Conservation (phyloP, 305 asterid species). For the Fraxinus baroniana region DNA sequence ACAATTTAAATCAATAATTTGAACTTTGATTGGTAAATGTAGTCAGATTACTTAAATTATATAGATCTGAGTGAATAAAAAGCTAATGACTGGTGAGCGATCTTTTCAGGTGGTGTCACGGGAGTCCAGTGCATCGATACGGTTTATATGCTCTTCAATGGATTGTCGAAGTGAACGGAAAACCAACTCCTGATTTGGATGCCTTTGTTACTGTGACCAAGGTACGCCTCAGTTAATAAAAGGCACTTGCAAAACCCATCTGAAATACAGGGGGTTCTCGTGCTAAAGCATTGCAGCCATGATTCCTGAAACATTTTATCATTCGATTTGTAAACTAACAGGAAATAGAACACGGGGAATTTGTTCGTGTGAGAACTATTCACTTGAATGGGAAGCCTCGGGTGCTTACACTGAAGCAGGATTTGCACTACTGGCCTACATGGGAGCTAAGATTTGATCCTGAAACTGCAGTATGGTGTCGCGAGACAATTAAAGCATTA, state of each 20-base stretch:
- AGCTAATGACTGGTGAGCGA: not conserved
- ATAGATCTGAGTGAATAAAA: conserved; percentile 1
- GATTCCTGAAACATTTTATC: not conserved
- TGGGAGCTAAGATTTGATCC: conserved; percentile 95
- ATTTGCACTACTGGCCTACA: conserved; percentile 97
- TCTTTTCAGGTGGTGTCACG: conserved; percentile 89
- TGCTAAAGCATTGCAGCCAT: not conserved
- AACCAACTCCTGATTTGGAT: conserved; percentile 86
- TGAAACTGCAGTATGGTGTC: conserved; percentile 77
- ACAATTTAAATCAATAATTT: not conserved
- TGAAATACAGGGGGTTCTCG: not conserved
- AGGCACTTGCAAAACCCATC: not conserved
- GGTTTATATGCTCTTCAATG: conserved; percentile 96
- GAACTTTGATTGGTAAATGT: not conserved
- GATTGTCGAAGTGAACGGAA: conserved; percentile 94
- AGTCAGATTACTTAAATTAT: not conserved
- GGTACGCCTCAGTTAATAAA: conserved; percentile 39
- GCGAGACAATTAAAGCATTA: conserved; percentile 65
- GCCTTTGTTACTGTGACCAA: conserved; percentile 81
- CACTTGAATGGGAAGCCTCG: conserved; percentile 96
- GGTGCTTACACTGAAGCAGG: conserved; percentile 90
- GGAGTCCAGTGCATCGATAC: conserved; percentile 93
- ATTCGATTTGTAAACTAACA: conserved; percentile 21
- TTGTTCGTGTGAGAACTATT: conserved; percentile 77
- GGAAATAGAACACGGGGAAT: conserved; percentile 87